phyloP scores from a whole-genome alignment of 345 rosid genomes.

The Erodium maritimum region DNA sequence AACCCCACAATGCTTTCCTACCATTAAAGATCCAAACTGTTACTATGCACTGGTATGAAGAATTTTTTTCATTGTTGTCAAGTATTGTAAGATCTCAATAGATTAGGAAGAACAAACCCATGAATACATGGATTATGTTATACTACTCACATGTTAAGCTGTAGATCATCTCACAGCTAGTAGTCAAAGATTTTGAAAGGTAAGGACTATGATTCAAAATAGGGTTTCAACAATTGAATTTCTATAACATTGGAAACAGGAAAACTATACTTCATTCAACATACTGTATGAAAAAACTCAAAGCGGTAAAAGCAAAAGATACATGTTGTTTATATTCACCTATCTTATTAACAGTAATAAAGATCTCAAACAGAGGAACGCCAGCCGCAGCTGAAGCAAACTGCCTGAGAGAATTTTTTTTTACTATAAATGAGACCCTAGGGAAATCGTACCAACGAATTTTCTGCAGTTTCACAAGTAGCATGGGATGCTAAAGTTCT shows the following conservation, averaged over 20 bases:
- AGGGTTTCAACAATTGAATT: background rate
- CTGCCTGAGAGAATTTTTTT: conserved; percentile 46
- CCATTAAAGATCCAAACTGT: too few species aligned
- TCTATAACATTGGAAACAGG: background rate
- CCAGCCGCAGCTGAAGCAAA: conserved; percentile 61
- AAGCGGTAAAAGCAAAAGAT: conserved; percentile 10
- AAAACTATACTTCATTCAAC: background rate
- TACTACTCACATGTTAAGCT: background rate
- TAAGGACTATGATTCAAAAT: background rate
- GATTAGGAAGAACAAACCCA: too few species aligned
- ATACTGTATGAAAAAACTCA: conserved; percentile 3
- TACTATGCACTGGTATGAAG: too few species aligned
- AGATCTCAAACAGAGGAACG: conserved; percentile 77
- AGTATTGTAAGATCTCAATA: too few species aligned
- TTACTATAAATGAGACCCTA: background rate
- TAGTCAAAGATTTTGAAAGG: too few species aligned
- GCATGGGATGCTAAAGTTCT: too few species aligned
- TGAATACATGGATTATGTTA: too few species aligned
- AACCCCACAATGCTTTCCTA: too few species aligned
- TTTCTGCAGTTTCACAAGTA: too few species aligned
- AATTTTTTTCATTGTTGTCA: too few species aligned
- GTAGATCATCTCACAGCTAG: background rate
- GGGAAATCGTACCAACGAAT: too few species aligned
- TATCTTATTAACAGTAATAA: conserved; percentile 48
- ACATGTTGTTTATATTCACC: conserved; percentile 85